Conservation (phyloP, 2,329 filamentous ascomycete species). For the Fusarium pseudonygamai region DNA sequence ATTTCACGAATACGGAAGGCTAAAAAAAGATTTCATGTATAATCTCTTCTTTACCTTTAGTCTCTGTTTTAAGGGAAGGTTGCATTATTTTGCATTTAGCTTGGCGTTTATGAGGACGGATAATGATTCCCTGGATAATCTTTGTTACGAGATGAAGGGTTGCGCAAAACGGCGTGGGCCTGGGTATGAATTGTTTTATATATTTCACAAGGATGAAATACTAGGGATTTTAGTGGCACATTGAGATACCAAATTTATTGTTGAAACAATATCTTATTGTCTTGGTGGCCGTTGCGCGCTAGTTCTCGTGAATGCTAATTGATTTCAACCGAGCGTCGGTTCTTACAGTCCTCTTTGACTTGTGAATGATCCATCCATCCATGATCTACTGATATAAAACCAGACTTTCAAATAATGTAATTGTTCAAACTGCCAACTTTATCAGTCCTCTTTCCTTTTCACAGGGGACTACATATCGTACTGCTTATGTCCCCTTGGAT, state of each 20-base stretch:
- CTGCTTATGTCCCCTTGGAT: neutral
- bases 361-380: neutral
- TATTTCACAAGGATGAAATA: neutral
- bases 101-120: conserved; percentile 34
- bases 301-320: too few relatives aligned
- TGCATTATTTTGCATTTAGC: conserved; percentile 34
- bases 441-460: neutral
- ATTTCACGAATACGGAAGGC: neutral
- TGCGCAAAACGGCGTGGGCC: conserved; percentile 1
- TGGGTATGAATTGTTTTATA: neutral
- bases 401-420: neutral
- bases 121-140: conserved; percentile 26
- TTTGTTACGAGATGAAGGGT: conserved; percentile 1
- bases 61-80: conserved; percentile 4
- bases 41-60: neutral
- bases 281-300: neutral
- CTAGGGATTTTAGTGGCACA: neutral
- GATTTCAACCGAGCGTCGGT: neutral
- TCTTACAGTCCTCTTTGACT: neutral
- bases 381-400: neutral
- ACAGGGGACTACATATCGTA: neutral
- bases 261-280: neutral
- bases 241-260: conserved; percentile 26
- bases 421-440: neutral
- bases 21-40: neutral